Percentiles rank a stretch among this genome's conserved stretches.
Conservation (phyloP, 2,329 filamentous ascomycete species). For the Fusarium pininemorale region DNA sequence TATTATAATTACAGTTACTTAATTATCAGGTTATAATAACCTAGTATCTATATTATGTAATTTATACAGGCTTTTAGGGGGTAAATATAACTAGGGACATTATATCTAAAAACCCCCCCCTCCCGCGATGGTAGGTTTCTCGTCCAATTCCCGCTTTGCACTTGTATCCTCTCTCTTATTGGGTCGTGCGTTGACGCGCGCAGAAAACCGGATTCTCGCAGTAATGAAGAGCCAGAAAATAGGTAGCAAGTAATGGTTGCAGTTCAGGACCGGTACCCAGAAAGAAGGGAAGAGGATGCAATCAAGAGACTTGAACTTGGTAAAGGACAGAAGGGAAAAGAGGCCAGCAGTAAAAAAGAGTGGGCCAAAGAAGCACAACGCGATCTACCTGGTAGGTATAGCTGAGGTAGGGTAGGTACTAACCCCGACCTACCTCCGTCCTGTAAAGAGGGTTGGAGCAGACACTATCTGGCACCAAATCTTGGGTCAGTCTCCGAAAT, state of each 20-base stretch:
- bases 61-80: too few relatives aligned
- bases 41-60: too few relatives aligned
- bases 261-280: not conserved
- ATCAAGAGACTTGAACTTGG: slow-evolving; percentile 7
- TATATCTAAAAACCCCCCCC: too few relatives aligned
- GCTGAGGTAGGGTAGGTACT: not conserved
- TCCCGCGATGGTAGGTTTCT: too few relatives aligned
- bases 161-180: slow-evolving; percentile 6
- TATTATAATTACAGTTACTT: too few relatives aligned
- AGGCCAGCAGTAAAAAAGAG: slow-evolving; percentile 33
- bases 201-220: not conserved
- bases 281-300: not conserved
- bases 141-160: slow-evolving; percentile 17
- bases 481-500: not conserved
- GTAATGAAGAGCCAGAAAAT: not conserved
- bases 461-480: not conserved
- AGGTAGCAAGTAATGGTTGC: not conserved
- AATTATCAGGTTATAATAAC: too few relatives aligned
- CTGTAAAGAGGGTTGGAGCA: not conserved
- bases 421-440: not conserved
- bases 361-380: slow-evolving; percentile 19
- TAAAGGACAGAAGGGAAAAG: slow-evolving; percentile 24
- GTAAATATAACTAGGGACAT: too few relatives aligned
- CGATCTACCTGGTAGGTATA: not conserved
- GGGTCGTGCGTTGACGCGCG: not conserved